These are phyloP conservation scores for Neurospora intermedia DNA, from an alignment of 495 filamentous ascomycete genomes.

Conservation along the genomic window DNA sequence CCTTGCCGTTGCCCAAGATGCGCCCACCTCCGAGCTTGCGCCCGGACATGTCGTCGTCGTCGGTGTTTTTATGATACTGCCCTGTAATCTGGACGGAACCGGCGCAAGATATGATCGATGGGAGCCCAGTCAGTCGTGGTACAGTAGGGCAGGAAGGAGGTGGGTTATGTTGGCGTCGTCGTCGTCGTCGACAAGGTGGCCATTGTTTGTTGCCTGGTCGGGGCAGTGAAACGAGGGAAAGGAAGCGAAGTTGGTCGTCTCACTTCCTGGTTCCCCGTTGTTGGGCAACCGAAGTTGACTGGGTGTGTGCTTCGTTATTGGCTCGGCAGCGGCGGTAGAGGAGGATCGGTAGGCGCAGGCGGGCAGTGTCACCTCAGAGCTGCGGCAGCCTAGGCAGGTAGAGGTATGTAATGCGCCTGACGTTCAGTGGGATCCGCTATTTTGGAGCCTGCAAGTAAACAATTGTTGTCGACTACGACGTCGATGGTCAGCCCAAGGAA, in stretches of 20 bases:
- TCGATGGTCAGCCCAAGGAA: no score
- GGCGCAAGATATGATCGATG: not conserved
- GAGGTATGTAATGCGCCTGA: not conserved
- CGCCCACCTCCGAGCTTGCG: constrained; percentile 82
- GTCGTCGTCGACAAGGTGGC: not conserved
- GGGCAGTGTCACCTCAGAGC: not conserved
- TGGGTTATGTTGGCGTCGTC: not conserved
- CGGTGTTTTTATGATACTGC: not conserved
- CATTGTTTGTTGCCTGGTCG: constrained; percentile 2
- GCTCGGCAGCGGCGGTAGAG: not conserved
- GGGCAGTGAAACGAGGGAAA: not conserved
- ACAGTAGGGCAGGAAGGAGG: not conserved
- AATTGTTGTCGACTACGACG: not conserved
- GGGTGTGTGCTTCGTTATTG: not conserved
- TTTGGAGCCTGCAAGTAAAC: not conserved
- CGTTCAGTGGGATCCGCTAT: not conserved
- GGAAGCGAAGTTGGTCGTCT: not conserved
- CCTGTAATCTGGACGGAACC: not conserved
- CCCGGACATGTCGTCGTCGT: constrained; percentile 49
- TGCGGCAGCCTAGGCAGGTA: not conserved
- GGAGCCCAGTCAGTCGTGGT: not conserved
- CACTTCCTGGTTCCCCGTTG: constrained; percentile 1
- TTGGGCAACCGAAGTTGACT: not conserved
- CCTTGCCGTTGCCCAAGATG: constrained; percentile 72
- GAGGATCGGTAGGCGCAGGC: no score